Base-by-base conservation (phyloP, 768 basidiomycete species). In the Austroboletus eburneus region DNA sequence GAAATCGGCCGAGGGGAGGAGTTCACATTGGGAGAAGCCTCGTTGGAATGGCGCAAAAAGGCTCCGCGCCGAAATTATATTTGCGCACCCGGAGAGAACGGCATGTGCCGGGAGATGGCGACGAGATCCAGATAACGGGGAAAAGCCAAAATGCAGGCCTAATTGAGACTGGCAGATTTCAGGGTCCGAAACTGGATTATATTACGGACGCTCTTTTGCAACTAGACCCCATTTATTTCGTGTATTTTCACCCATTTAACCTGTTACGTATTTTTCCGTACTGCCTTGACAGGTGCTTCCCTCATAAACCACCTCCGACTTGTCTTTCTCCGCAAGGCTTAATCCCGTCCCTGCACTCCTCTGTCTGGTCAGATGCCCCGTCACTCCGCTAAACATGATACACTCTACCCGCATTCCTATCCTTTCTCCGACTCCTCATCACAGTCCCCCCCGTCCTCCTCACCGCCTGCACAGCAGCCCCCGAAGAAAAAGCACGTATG, bases 401-500 rank as follows among this genome's bases (percentile, higher is more conserved):
- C n/a, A n/a, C n/a, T n/a, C n/a, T n/a, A n/a, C n/a, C n/a, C n/a
- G n/a, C n/a, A n/a, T 43, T 42, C 51, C 24, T 65, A 59, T 39
- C 20, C 58, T 3, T 47, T 55, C 21, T 63, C 65, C 33, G 66
- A 68, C 41, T 49, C 62, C 0, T 57, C n/a, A n/a, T n/a, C 53
- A 39, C 63, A 48, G 32, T 56, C 59, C 29, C 64, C 32, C 45
- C 58, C 47, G 32, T 45, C 44, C 22, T 45, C 18, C 37, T 43
- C 40, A 7, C 39, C 34, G 21, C 42, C 21, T 18, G 44, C 34
- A 2, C 51, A 46, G 4, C 25, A 51, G 0, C 18, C 33, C 8
- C 49, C 44, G 10, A 66, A 68, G 64, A 66, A 68, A 57, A 66
- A 68, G 40, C 79, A 92, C 57, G 65, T 85, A 46, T 94, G 91